Evolutionary conservation across 176 grass and related monocot genomes (phyloP), one percentile per base, ranked within the genome.

Genomic region (Ananas comosus): DNA sequence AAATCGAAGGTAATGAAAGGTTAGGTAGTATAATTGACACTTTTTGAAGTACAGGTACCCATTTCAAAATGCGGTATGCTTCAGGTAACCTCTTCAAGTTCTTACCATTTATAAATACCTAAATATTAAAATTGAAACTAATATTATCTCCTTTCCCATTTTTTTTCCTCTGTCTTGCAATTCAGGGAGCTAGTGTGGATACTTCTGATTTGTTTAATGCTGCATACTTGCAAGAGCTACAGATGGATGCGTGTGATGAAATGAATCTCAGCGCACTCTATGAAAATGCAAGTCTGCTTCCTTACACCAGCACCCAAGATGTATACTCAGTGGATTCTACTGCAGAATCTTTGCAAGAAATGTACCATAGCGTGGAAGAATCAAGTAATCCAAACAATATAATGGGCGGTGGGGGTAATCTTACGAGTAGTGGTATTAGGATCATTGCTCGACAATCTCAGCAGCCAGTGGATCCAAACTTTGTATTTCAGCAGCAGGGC

Each of bases 211-310:
- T 10, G 12, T 18, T n/a, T 49, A 13, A 61, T 25, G 52, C 4
- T 17, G 25, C 51, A 50, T 17, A 29, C 25, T 47, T 61, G 12
- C 53, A 59, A 68, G 28, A 33, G 5, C 27, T 77, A 16, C 65
- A 11, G 29, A 50, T 69, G 17, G 33, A 77, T 25, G 2, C 4
- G 24, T 69, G 19, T 58, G 17, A 50, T 50, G 75, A 63, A 69
- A 27, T 29, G 2, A 49, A 24, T 11, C 66, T 29, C 21, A 69
- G 66, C 28, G n/a, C 64, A 10, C 64, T 67, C 14, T 67, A 67
- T 76, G 74, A 69, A 58, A 69, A 69, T 69, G 42, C 65, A 59
- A 25, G 5, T 49, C 9, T 77, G 10, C 53, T 77, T 68, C 74
- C 74, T 27, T 77, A 63, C 25, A 53, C 58, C 53, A 61, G 22